Base-by-base conservation (phyloP, 2,329 filamentous ascomycete species). In the Mollisia scopiformis region DNA sequence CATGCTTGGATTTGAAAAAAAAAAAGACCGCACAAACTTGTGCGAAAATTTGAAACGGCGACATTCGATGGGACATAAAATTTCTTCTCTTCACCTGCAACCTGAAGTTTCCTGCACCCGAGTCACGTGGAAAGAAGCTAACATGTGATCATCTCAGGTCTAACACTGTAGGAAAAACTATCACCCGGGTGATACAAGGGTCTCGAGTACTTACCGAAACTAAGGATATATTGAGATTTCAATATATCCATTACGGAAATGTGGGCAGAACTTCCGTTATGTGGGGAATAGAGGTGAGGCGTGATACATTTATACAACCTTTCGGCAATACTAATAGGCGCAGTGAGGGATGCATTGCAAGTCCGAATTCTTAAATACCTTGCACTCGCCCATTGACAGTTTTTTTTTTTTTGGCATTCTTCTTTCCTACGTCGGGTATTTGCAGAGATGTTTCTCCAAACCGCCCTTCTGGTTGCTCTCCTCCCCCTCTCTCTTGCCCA, bases 401-500 rank as follows among this genome's bases (percentile, higher is more conserved):
- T n/a, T n/a, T n/a, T n/a, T n/a, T n/a, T n/a, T n/a, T n/a, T n/a
- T n/a, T 14, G 3, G 28, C 28, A 14, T 47, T 27, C 11, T 28
- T 47, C 8, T 19, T 19, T 43, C 21, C 39, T 23, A 21, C 39
- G n/a, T 21, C 21, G n/a, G 39, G 37, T 39, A 61, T 59, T 50
- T 49, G 56, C 43, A 62, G 74, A 35, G 30, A 82, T 83, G 80
- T 70, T 83, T 63, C 64, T 72, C 62, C 71, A 78, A 73, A 70
- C 73, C 28, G 75, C 76, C 66, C 73, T 82, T 66, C 71, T 83
- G 57, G 78, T 84, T 6, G 76, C 79, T 10, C 72, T 82, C 43
- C 70, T 82, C 41, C 79, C 82, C 1, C 73, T 78, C 53, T 74
- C 82, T 27, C 66, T 83, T 21, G 84, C 77, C 59, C 84, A 86